Evolutionary conservation across 2,329 filamentous ascomycete genomes (phyloP).

Genomic region (Hypoxylon sp.): DNA sequence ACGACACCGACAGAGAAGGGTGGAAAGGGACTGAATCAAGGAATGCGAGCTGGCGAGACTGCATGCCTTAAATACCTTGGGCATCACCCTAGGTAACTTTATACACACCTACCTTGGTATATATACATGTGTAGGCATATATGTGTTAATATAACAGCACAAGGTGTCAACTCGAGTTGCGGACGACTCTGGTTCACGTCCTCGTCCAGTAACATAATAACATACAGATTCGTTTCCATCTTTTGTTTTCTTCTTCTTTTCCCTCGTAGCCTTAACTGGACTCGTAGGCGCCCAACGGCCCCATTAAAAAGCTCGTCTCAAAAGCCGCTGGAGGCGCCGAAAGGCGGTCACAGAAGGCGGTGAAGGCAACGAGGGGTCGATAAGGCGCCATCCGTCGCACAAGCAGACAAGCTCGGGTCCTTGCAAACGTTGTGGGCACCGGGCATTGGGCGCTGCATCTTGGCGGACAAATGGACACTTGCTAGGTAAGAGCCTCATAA

Average conservation of each 20-base stretch:
- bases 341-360: slow-evolving; percentile 24
- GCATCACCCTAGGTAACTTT: too few relatives aligned
- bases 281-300: slow-evolving; percentile 20
- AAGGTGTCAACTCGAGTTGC: not conserved
- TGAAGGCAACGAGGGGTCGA: slow-evolving; percentile 17
- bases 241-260: too few relatives aligned
- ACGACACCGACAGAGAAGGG: slow-evolving; percentile 10
- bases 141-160: slow-evolving; percentile 23
- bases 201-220: not conserved
- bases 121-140: too few relatives aligned
- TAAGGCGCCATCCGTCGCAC: slow-evolving; percentile 22
- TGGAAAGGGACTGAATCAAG: slow-evolving; percentile 15
- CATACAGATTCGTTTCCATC: too few relatives aligned
- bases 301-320: slow-evolving; percentile 9
- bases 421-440: slow-evolving; percentile 23
- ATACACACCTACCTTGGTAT: too few relatives aligned
- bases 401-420: slow-evolving; percentile 19
- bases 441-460: too few relatives aligned
- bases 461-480: slow-evolving; percentile 20
- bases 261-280: slow-evolving; percentile 7
- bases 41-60: slow-evolving; percentile 15
- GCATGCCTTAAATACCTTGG: too few relatives aligned
- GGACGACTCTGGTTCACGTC: too few relatives aligned
- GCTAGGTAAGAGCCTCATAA: slow-evolving; percentile 28
- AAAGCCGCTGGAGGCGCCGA: slow-evolving; percentile 32